These are phyloP conservation scores for Eucalyptus viminalis DNA, from an alignment of 345 rosid species.

Conservation along the genomic window DNA sequence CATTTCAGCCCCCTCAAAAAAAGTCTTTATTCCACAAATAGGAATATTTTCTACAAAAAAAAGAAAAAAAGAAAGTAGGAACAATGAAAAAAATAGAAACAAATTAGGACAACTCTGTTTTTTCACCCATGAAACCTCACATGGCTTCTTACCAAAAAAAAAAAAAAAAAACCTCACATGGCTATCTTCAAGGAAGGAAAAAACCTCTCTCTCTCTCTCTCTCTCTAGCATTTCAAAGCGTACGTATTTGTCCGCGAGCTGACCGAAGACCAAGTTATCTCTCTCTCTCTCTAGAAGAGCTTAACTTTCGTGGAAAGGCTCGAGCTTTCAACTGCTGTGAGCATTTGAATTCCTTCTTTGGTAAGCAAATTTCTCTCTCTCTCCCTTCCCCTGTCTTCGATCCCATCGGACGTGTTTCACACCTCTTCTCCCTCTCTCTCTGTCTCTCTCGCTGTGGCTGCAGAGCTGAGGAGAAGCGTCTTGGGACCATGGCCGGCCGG, in stretches of 20 bases:
- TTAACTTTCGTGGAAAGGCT: neutral
- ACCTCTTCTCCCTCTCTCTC: neutral
- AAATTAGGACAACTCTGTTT: neutral
- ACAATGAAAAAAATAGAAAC: neutral
- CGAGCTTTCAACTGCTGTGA: neutral
- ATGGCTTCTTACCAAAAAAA: too few relatives aligned
- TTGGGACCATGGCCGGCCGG: slow-evolving; percentile 56
- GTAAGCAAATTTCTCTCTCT: neutral
- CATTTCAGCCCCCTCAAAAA: neutral
- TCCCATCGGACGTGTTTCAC: neutral
- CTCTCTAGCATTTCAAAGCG: neutral
- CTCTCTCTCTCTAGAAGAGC: neutral
- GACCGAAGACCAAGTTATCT: neutral
- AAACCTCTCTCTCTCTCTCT: neutral
- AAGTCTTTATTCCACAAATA: too few relatives aligned
- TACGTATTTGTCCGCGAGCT: neutral
- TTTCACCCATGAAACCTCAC: neutral
- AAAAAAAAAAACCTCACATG: neutral
- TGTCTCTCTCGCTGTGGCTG: neutral
- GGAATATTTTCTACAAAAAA: neutral
- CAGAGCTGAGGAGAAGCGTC: neutral
- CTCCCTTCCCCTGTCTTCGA: neutral
- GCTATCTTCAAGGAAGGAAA: neutral
- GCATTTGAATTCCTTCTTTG: neutral
- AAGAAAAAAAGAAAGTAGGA: accelerated